A percentile compares a stretch with the other conserved stretches of the same genome.
These are phyloP conservation scores for Suillus hirtellus DNA, from an alignment of 768 basidiomycete genomes.

Conservation along the genomic window DNA sequence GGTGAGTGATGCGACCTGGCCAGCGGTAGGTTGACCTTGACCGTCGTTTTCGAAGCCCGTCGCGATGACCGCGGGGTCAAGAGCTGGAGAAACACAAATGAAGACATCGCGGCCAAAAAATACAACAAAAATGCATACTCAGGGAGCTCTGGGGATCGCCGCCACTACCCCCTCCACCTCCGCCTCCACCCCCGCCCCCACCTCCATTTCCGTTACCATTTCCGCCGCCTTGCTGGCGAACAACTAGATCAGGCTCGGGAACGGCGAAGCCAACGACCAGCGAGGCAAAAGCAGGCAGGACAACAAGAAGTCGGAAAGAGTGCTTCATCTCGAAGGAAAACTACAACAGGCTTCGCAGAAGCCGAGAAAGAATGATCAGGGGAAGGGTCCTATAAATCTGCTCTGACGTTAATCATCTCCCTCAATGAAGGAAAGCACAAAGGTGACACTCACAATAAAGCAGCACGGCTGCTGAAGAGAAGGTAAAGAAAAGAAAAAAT, in stretches of 20 bases:
- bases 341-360: conserved; percentile 45
- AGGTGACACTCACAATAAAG: conserved; percentile 15
- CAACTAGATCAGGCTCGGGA: conserved; percentile 21
- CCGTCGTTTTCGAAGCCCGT: conserved; percentile 51
- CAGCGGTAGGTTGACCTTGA: conserved; percentile 42
- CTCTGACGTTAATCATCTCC: not conserved
- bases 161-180: conserved; percentile 6
- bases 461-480: conserved; percentile 57
- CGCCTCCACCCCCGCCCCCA: conserved; percentile 11
- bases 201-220: conserved; percentile 20
- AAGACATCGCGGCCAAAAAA: conserved; percentile 10
- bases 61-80: conserved; percentile 53
- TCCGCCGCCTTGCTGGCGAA: conserved; percentile 22
- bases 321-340: conserved; percentile 50
- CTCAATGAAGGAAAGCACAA: not conserved
- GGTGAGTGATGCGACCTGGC: conserved; percentile 53
- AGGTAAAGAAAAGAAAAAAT: conserved; percentile 21
- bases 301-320: conserved; percentile 39
- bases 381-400: conserved; percentile 24
- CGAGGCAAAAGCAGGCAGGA: conserved; percentile 39
- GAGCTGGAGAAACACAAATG: conserved; percentile 34
- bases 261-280: conserved; percentile 33
- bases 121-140: conserved; percentile 15
- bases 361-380: conserved; percentile 40
- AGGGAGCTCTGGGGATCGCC: conserved; percentile 45